Percentiles rank a stretch among this genome's conserved stretches.
Conservation (phyloP, 306 rosid genomes). For the Luffa aegyptiaca region DNA sequence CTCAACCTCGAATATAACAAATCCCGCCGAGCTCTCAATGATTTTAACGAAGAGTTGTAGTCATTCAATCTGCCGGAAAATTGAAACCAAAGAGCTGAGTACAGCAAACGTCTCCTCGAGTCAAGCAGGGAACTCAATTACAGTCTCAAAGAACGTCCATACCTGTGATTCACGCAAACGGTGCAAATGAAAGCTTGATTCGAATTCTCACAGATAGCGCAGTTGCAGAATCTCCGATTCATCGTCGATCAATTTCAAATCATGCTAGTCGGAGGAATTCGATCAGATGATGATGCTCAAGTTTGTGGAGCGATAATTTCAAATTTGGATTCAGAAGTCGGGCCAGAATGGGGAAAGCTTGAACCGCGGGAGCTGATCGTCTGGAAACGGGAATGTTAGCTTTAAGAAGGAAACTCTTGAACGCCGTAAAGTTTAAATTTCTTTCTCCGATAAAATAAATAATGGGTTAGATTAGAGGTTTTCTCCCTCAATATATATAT, state of each 20-base stretch:
- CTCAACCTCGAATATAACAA: conserved; percentile 50
- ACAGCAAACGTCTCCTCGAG: neutral
- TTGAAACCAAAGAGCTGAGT: neutral
- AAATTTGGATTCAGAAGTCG: neutral
- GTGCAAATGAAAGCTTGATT: conserved; percentile 68
- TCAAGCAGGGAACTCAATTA: neutral
- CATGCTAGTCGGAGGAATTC: neutral
- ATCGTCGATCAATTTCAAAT: conserved; percentile 25
- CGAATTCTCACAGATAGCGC: conserved; percentile 71
- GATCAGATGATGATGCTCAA: neutral
- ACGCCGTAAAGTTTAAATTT: neutral
- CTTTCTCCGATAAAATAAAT: neutral
- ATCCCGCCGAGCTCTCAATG: conserved; percentile 61
- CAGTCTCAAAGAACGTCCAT: neutral
- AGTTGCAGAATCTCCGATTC: conserved; percentile 40
- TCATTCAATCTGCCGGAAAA: conserved; percentile 49
- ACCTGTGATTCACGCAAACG: conserved; percentile 81
- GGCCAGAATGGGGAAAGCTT: neutral
- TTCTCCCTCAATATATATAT: too few species aligned
- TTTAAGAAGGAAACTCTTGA: neutral
- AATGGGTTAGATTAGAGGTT: neutral
- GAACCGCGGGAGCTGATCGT: conserved; percentile 3
- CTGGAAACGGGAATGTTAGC: neutral
- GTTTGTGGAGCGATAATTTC: neutral
- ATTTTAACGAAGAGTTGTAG: conserved; percentile 37